A percentile compares a stretch with the other conserved stretches of the same genome.
phyloP scores from a whole-genome alignment of 306 rosid genomes.

The Cotoneaster glaucophyllus region DNA sequence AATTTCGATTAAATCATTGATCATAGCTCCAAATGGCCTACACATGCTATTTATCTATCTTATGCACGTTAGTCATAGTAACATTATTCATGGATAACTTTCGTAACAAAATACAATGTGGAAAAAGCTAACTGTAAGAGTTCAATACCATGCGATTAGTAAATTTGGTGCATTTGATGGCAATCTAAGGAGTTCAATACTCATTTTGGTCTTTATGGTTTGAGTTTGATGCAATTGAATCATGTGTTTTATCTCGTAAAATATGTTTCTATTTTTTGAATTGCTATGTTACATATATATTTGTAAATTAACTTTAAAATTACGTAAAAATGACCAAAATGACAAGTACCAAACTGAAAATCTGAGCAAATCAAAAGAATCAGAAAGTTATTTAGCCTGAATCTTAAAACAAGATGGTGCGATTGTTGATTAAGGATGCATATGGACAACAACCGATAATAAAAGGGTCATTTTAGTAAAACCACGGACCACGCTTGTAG shows the following conservation, averaged over 20 bases:
- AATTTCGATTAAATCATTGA: too few relatives aligned
- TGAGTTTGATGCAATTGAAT: not conserved
- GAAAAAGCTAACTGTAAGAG: too few relatives aligned
- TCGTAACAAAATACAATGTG: not conserved
- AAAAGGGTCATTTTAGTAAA: constrained; percentile 19
- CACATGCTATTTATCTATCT: not conserved
- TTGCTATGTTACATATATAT: too few relatives aligned
- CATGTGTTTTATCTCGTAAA: not conserved
- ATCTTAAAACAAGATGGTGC: not conserved
- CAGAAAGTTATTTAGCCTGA: too few relatives aligned
- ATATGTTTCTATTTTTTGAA: not conserved
- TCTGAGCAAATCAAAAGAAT: not conserved
- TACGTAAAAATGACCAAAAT: too few relatives aligned
- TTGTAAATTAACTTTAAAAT: too few relatives aligned
- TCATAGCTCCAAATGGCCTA: not conserved
- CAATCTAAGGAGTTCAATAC: not conserved
- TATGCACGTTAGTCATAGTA: not conserved
- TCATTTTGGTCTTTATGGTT: not conserved
- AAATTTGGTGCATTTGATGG: not conserved
- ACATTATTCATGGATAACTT: not conserved
- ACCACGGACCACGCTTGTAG: constrained; percentile 17
- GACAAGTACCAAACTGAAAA: not conserved
- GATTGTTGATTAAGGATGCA: not conserved
- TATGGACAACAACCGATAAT: not conserved
- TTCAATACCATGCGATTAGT: not conserved